These are phyloP conservation scores for Apostasia shenzhenica DNA, from an alignment of 106 monocot species.

Conservation along the genomic window DNA sequence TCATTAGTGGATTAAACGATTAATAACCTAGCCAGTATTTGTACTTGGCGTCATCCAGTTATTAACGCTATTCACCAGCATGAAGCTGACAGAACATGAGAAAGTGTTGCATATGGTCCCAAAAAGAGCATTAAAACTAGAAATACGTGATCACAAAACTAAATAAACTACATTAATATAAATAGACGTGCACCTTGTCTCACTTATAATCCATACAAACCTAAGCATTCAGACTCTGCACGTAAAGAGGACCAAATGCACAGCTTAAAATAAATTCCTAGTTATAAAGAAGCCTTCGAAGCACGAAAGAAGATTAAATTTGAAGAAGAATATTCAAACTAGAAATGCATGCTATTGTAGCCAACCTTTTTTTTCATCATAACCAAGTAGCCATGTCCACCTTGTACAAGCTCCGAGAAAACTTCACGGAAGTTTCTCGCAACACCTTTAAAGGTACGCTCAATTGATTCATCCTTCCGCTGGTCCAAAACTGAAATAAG, in stretches of 20 bases:
- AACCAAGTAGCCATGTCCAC: conserved; percentile 92
- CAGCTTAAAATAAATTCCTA: background rate
- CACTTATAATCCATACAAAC: background rate
- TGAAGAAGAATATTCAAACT: background rate
- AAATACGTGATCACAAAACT: no score
- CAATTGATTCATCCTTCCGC: conserved; percentile 98
- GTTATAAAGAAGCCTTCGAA: background rate
- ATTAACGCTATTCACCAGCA: no score
- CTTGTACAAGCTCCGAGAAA: conserved; percentile 95
- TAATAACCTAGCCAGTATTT: no score
- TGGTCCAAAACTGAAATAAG: conserved; percentile 93
- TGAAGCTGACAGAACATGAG: no score
- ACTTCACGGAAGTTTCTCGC: conserved; percentile 96
- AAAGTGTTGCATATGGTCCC: no score
- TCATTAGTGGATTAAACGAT: no score
- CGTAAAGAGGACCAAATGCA: background rate
- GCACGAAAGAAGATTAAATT: background rate
- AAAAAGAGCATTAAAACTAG: no score
- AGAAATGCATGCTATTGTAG: background rate
- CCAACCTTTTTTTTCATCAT: conserved; percentile 99
- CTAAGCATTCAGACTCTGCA: background rate
- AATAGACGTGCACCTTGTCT: no score
- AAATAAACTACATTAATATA: no score
- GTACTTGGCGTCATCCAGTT: no score
- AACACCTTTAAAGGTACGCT: conserved; percentile 97